A percentile compares a stretch with the other conserved stretches of the same genome.
phyloP scores from a whole-genome alignment of 805 yeast species.

The Pichia kluyveri region DNA sequence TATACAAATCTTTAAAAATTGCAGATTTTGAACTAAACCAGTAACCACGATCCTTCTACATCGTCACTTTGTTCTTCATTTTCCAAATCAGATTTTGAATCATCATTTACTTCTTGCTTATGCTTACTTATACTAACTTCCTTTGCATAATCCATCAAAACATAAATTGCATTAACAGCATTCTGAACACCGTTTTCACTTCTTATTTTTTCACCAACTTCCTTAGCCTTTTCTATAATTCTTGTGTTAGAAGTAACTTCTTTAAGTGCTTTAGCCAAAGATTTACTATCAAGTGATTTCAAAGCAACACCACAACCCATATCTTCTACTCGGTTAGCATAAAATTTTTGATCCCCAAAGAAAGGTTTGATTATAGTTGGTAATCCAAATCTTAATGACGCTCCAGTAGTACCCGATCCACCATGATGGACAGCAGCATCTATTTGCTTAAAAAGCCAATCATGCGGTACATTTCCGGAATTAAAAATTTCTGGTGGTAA shows the following conservation, averaged over 20 bases:
- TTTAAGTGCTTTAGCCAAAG: slow-evolving; percentile 58
- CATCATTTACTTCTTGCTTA: slow-evolving; percentile 12
- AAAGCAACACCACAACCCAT: slow-evolving; percentile 75
- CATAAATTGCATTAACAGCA: slow-evolving; percentile 74
- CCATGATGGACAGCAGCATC: slow-evolving; percentile 98
- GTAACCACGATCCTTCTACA: slow-evolving; percentile 24
- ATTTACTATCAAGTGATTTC: slow-evolving; percentile 54
- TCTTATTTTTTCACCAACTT: slow-evolving; percentile 52
- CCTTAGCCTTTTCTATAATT: slow-evolving; percentile 58
- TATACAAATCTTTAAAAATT: too few species aligned
- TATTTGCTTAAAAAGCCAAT: slow-evolving; percentile 82
- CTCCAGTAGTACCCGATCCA: slow-evolving; percentile 96
- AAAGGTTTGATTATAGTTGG: slow-evolving; percentile 92
- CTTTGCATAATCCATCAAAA: slow-evolving; percentile 69
- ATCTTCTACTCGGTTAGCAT: slow-evolving; percentile 80
- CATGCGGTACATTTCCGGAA: slow-evolving; percentile 77
- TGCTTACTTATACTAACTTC: slow-evolving; percentile 43
- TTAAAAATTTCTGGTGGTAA: slow-evolving; percentile 63
- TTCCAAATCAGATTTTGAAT: slow-evolving; percentile 13
- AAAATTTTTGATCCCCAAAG: slow-evolving; percentile 93
- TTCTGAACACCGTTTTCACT: slow-evolving; percentile 72
- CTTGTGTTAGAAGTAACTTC: slow-evolving; percentile 59
- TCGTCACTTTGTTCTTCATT: slow-evolving; percentile 9
- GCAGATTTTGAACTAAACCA: slow-evolving; percentile 10
- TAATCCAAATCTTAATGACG: slow-evolving; percentile 72